Percentiles rank a stretch among this genome's conserved stretches.
These are phyloP conservation scores for Globisporangium spiculum DNA, from an alignment of 352 stramenopile species.

Conservation along the genomic window DNA sequence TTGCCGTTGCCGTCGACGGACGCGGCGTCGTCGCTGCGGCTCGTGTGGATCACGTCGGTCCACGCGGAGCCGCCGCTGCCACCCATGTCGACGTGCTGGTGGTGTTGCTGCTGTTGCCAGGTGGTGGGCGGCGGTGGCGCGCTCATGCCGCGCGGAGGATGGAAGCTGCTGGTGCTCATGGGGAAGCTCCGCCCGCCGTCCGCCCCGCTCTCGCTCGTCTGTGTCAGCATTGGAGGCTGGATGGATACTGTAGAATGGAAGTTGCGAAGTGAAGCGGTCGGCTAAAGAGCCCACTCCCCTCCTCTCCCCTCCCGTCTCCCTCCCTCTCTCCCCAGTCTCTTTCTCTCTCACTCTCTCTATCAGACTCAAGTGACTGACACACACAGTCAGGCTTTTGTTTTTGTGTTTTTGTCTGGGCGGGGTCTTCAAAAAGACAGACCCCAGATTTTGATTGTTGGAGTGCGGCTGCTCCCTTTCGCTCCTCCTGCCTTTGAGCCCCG, in stretches of 20 bases:
- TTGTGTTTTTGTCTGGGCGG: too few relatives aligned
- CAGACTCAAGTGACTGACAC: background rate
- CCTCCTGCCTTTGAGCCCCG: background rate
- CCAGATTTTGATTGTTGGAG: background rate
- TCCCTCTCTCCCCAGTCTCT: background rate
- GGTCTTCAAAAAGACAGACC: background rate
- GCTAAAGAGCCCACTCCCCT: conserved; percentile 7
- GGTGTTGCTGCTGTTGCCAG: conserved; percentile 6
- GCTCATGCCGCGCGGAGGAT: background rate
- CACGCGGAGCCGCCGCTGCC: conserved; percentile 2
- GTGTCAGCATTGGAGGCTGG: conserved; percentile 2
- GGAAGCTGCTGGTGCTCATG: background rate
- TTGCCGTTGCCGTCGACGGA: conserved; percentile 3
- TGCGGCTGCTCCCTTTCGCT: background rate
- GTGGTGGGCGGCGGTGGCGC: background rate
- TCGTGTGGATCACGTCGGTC: background rate
- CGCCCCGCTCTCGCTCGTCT: conserved; percentile 8
- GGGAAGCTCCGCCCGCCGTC: background rate
- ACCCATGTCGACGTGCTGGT: conserved; percentile 8
- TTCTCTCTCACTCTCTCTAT: background rate
- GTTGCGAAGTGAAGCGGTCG: conserved; percentile 1
- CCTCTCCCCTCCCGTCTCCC: conserved; percentile 1
- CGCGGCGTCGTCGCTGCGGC: background rate
- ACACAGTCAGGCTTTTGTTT: background rate
- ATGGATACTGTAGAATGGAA: conserved; percentile 6